A percentile compares a stretch with the other conserved stretches of the same genome.
Conservation (phyloP, 139 green algal genomes). For the Chlamydomonas schloesseri region DNA sequence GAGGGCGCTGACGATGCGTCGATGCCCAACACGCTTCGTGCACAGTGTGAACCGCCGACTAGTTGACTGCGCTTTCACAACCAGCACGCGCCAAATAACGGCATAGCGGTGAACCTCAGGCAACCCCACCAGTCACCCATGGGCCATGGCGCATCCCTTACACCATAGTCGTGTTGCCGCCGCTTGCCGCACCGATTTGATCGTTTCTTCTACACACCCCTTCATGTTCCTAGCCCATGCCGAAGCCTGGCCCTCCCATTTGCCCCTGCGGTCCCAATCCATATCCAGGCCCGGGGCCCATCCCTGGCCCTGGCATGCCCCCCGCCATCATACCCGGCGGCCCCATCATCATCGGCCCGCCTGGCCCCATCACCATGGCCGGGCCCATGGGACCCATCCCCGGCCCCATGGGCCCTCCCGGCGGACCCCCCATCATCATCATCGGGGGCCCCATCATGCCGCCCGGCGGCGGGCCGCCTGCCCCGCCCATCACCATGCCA, state of each 20-base stretch:
- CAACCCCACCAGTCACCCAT: no score
- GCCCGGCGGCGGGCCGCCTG: not conserved
- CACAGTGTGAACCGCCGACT: no score
- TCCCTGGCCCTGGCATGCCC: not conserved
- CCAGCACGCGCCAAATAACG: no score
- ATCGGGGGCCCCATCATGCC: not conserved
- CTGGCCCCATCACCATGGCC: not conserved
- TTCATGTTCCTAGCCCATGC: not conserved
- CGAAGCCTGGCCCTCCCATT: not conserved
- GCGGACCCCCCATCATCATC: not conserved
- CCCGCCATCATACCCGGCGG: not conserved
- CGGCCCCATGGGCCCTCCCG: not conserved
- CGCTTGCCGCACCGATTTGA: no score
- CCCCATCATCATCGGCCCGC: not conserved
- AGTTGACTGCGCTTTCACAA: no score
- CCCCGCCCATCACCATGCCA: not conserved
- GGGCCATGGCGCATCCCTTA: no score
- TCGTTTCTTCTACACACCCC: no score
- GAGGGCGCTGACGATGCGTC: no score
- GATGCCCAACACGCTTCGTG: no score
- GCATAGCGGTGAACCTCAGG: no score
- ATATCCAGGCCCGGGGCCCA: not conserved
- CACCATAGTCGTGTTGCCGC: no score
- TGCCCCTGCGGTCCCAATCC: not conserved
- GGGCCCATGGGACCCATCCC: not conserved